A percentile compares a stretch with the other conserved stretches of the same genome.
Evolutionary conservation across 2,329 filamentous ascomycete genomes (phyloP).

Genomic region (Diaporthe eres): DNA sequence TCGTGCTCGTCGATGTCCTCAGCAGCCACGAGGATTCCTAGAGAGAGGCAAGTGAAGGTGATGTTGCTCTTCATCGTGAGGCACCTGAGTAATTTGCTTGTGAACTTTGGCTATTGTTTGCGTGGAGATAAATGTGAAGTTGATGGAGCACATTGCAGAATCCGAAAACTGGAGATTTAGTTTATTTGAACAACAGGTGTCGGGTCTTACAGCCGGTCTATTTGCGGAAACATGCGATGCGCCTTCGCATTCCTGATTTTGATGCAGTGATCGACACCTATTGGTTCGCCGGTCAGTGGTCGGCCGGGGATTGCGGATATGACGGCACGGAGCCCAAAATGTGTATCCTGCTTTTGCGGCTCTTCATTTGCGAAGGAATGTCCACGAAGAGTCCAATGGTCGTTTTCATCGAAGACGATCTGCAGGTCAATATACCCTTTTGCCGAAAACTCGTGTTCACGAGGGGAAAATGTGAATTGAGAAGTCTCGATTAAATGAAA

Average conservation of each 20-base stretch:
- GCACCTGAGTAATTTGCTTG: no score
- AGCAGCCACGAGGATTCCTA: background rate
- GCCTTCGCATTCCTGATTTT: background rate
- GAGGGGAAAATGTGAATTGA: background rate
- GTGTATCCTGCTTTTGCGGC: background rate
- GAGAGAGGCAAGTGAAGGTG: background rate
- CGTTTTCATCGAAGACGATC: background rate
- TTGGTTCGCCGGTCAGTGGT: background rate
- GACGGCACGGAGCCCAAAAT: conserved; percentile 7
- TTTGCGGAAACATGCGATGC: background rate
- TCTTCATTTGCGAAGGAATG: background rate
- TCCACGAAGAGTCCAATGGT: background rate
- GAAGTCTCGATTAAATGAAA: background rate
- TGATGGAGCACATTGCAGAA: background rate
- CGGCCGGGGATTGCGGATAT: conserved; percentile 18
- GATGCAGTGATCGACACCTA: conserved; percentile 3
- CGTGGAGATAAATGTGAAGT: no score
- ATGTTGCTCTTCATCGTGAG: background rate
- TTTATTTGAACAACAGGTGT: background rate
- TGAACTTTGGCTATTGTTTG: background rate
- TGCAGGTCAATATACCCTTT: background rate
- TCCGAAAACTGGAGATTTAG: background rate
- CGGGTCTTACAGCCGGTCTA: background rate
- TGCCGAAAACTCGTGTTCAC: background rate
- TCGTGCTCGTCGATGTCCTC: conserved; percentile 17